phyloP scores from a whole-genome alignment of 805 yeast species.

The Candida khao-thaluensis region DNA sequence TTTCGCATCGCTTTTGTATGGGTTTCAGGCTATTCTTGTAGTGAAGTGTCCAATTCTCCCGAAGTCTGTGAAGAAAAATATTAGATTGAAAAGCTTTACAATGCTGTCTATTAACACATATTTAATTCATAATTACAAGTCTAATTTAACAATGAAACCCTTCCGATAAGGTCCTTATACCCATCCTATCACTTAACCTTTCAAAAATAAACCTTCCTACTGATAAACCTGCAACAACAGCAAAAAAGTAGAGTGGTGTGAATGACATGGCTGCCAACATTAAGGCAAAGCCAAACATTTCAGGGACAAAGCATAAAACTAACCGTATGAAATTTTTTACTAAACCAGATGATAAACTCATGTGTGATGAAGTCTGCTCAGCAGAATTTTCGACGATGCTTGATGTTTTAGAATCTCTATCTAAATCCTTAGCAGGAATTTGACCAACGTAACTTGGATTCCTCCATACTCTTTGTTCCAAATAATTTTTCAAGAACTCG shows the following conservation, averaged over 20 bases:
- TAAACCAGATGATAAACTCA: constrained; percentile 9
- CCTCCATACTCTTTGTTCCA: constrained; percentile 67
- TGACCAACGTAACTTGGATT: constrained; percentile 28
- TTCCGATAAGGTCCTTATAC: constrained; percentile 13
- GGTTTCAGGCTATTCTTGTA: too few relatives aligned
- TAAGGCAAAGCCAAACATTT: constrained; percentile 65
- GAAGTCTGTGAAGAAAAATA: too few relatives aligned
- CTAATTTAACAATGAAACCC: constrained; percentile 9
- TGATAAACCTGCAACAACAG: constrained; percentile 66
- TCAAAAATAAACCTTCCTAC: constrained; percentile 70
- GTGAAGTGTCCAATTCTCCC: too few relatives aligned
- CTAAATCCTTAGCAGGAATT: constrained; percentile 2
- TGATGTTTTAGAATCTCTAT: not conserved
- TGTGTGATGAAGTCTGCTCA: not conserved
- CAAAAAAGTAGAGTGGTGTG: constrained; percentile 67
- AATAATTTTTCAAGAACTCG: constrained; percentile 56
- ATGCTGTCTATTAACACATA: too few relatives aligned
- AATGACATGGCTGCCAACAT: constrained; percentile 81
- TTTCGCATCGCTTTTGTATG: not conserved
- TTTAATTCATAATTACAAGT: too few relatives aligned
- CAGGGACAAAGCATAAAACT: constrained; percentile 55
- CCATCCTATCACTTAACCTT: constrained; percentile 45
- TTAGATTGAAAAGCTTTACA: too few relatives aligned
- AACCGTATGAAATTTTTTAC: constrained; percentile 56
- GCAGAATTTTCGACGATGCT: not conserved